A percentile compares a stretch with the other conserved stretches of the same genome.
Evolutionary conservation across 2,329 filamentous ascomycete species (phyloP).

Genomic region (Scortechinia acanthostroma): DNA sequence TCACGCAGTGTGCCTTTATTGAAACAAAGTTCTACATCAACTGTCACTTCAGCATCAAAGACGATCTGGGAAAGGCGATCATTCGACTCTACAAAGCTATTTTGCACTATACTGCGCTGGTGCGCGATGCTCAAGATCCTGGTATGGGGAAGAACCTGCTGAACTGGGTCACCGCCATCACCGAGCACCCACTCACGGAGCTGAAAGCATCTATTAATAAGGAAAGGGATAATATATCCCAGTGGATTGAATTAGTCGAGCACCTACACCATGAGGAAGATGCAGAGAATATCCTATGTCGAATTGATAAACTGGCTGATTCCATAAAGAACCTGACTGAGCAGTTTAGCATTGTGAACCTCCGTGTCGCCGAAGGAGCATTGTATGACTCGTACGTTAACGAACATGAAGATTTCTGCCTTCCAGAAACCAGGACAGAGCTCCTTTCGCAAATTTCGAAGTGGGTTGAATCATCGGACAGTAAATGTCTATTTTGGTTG

Average conservation of each 20-base stretch:
- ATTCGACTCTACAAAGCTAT: not conserved
- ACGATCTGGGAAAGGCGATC: not conserved
- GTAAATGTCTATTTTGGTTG: slow-evolving; percentile 20
- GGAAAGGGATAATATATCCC: slow-evolving; percentile 5
- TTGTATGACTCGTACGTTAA: not conserved
- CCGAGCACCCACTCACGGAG: slow-evolving; percentile 5
- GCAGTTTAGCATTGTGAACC: not conserved
- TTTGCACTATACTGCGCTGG: not conserved
- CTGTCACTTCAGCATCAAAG: not conserved
- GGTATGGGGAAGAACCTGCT: slow-evolving; percentile 6
- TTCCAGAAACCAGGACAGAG: slow-evolving; percentile 13
- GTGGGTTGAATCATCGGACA: slow-evolving; percentile 11
- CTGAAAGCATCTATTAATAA: slow-evolving; percentile 7
- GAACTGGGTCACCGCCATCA: slow-evolving; percentile 7
- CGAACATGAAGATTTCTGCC: slow-evolving; percentile 6
- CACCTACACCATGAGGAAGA: slow-evolving; percentile 5
- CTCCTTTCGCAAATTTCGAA: slow-evolving; percentile 11
- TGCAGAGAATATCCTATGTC: not conserved
- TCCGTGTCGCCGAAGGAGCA: not conserved
- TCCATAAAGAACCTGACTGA: not conserved
- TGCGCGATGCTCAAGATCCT: not conserved
- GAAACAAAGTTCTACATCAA: slow-evolving; percentile 6
- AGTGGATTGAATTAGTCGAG: slow-evolving; percentile 5
- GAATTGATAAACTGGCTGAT: not conserved
- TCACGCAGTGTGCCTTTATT: slow-evolving; percentile 7